phyloP scores from a whole-genome alignment of 306 rosid species.

The Trifolium pratense region DNA sequence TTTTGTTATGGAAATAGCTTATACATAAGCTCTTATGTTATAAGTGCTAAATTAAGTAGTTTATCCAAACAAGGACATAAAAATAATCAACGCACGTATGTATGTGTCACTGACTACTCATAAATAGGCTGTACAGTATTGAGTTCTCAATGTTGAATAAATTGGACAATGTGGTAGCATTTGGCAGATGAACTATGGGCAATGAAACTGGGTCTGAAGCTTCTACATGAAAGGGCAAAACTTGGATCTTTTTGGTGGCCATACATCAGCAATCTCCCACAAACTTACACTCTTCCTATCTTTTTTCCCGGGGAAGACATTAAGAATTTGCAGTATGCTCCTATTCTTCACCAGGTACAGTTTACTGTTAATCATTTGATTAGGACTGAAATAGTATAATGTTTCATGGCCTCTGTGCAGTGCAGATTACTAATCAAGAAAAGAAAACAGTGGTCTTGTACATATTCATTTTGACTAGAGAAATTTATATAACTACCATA shows the following conservation, averaged over 20 bases:
- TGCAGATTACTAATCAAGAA: neutral
- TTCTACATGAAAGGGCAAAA: slow-evolving; percentile 90
- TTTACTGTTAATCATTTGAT: neutral
- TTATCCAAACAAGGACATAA: neutral
- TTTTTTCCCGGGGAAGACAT: slow-evolving; percentile 86
- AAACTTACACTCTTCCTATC: slow-evolving; percentile 74
- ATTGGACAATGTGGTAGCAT: slow-evolving; percentile 86
- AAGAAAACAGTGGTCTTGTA: neutral
- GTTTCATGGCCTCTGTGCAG: neutral
- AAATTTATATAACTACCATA: neutral
- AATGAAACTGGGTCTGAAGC: slow-evolving; percentile 95
- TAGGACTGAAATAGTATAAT: slow-evolving; percentile 10
- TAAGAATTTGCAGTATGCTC: slow-evolving; percentile 95
- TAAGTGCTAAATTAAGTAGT: neutral
- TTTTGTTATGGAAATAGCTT: neutral
- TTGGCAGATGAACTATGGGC: slow-evolving; percentile 99
- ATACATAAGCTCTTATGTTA: neutral
- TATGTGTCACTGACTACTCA: neutral
- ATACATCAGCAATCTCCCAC: slow-evolving; percentile 87
- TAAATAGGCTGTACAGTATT: slow-evolving; percentile 19
- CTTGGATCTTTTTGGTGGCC: slow-evolving; percentile 98
- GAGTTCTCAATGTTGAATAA: slow-evolving; percentile 77
- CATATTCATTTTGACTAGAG: slow-evolving; percentile 30
- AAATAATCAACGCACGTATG: neutral
- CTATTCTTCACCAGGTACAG: slow-evolving; percentile 88